Evolutionary conservation across 179 eudicot species (phyloP).

Genomic region (Silene vulgaris): DNA sequence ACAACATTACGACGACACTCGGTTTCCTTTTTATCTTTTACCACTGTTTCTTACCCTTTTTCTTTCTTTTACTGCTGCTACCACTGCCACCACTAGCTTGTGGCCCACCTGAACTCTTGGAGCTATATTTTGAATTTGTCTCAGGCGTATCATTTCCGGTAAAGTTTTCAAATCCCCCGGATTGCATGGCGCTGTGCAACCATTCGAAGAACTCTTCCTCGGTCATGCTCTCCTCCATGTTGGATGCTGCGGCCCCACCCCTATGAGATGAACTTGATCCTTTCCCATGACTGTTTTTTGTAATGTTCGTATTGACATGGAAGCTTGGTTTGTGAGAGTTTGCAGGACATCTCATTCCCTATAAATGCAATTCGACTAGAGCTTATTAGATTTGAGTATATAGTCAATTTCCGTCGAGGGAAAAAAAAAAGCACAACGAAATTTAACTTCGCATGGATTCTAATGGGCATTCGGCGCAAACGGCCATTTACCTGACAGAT

Average conservation of each 20-base stretch:
- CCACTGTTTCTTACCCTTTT: constrained; percentile 77
- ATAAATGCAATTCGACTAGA: constrained; percentile 14
- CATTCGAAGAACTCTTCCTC: constrained; percentile 88
- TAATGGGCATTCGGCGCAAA: not conserved
- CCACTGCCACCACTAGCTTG: constrained; percentile 30
- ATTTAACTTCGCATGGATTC: not conserved
- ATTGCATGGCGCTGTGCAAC: constrained; percentile 70
- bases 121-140: constrained; percentile 24
- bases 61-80: constrained; percentile 56
- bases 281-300: constrained; percentile 50
- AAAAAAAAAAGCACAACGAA: not conserved
- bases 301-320: constrained; percentile 78
- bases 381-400: not conserved
- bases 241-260: constrained; percentile 42
- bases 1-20: constrained; percentile 20
- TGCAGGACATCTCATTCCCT: constrained; percentile 97
- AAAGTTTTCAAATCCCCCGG: constrained; percentile 67
- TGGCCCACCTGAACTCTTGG: constrained; percentile 27
- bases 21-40: constrained; percentile 19
- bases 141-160: constrained; percentile 39
- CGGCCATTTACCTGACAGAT: constrained; percentile 68
- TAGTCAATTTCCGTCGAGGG: not conserved
- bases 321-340: constrained; percentile 92
- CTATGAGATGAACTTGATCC: constrained; percentile 48
- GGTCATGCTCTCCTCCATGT: constrained; percentile 65